Base-by-base conservation (phyloP, 1,284 basidiomycete genomes). In the Rhizopogon parksii region DNA sequence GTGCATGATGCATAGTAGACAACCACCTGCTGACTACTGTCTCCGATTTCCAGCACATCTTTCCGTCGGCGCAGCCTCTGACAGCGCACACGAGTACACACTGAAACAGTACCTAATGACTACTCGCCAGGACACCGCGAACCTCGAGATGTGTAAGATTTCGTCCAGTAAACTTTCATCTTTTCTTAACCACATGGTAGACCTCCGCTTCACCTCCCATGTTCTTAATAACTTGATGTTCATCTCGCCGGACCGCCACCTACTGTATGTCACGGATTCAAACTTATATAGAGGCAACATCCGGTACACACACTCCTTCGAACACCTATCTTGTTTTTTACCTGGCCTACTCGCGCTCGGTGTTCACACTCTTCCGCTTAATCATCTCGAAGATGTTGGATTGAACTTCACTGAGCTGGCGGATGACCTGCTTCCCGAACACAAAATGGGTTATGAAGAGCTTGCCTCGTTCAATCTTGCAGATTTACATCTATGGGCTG, bases 251-350 rank as follows among this genome's bases (percentile, higher is more conserved):
- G 75, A 68, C 1, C 82, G 87, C 11, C 65, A 78, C 27, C 72
- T 90, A 8, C 75, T 89, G 37, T 90, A 88, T 57, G 82, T 85
- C 12, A 86, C 85, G 2, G 82, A 86, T 59, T 71, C 73, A 12
- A 57, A 52, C 12, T 64, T 63, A 5, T 62, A 64, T 46, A 55
- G 61, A 14, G 55, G 61, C 46, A 56, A 57, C 35, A 63, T 58
- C 25, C 57, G 58, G 14, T 74, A 77, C 9, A 72, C 74, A 12
- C 79, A 84, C 58, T 66, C 61, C 15, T 81, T 88, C 50, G 87
- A 90, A 57, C 87, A 90, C 59, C 71, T 90, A 47, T 82, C 86
- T 8, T 89, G 88, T 67, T 90, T 90, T 72, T 72, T 88, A 45
- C 84, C 85, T 0, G 88, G 85, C 14, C 67, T 89, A n/a, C 72